Evolutionary conservation across 2,329 filamentous ascomycete genomes (phyloP).

Genomic region (Coleophoma cylindrospora): DNA sequence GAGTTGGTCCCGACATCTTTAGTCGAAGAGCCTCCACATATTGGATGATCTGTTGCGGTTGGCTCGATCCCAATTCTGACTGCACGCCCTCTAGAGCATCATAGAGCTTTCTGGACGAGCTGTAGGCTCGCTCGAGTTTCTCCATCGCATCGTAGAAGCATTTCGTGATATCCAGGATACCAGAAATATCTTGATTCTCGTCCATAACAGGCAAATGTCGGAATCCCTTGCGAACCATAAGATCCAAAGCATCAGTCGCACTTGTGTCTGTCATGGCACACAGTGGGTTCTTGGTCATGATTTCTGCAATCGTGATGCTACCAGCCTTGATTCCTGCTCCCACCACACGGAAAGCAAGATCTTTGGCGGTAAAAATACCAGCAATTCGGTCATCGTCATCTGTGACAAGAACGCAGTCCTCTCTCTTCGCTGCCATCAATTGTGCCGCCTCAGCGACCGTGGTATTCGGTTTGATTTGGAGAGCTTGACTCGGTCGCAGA

Average conservation of each 20-base stretch:
- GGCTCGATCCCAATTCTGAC: slow-evolving; percentile 89
- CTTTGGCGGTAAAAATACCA: slow-evolving; percentile 98
- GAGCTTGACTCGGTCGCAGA: slow-evolving; percentile 87
- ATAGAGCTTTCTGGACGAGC: slow-evolving; percentile 95
- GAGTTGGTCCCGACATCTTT: slow-evolving; percentile 97
- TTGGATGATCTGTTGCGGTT: slow-evolving; percentile 97
- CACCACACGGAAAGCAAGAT: slow-evolving; percentile 94
- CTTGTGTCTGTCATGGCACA: slow-evolving; percentile 97
- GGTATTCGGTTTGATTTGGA: slow-evolving; percentile 94
- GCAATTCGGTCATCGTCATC: slow-evolving; percentile 97
- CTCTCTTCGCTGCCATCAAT: slow-evolving; percentile 96
- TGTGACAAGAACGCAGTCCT: slow-evolving; percentile 96
- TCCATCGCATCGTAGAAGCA: slow-evolving; percentile 99
- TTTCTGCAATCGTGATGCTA: slow-evolving; percentile 90
- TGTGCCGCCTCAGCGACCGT: slow-evolving; percentile 95
- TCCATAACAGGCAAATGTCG: slow-evolving; percentile 98
- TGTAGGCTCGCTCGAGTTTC: slow-evolving; percentile 95
- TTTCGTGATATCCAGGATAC: slow-evolving; percentile 97
- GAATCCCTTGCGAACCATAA: slow-evolving; percentile 98
- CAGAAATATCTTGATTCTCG: slow-evolving; percentile 98
- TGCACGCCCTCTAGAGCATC: slow-evolving; percentile 97
- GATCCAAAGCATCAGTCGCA: slow-evolving; percentile 91
- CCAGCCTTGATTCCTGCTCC: slow-evolving; percentile 84
- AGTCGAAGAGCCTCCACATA: slow-evolving; percentile 92
- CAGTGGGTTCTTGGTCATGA: slow-evolving; percentile 99